phyloP scores from a whole-genome alignment of 1,284 basidiomycete species.

The Cutaneotrichosporon curvatum region DNA sequence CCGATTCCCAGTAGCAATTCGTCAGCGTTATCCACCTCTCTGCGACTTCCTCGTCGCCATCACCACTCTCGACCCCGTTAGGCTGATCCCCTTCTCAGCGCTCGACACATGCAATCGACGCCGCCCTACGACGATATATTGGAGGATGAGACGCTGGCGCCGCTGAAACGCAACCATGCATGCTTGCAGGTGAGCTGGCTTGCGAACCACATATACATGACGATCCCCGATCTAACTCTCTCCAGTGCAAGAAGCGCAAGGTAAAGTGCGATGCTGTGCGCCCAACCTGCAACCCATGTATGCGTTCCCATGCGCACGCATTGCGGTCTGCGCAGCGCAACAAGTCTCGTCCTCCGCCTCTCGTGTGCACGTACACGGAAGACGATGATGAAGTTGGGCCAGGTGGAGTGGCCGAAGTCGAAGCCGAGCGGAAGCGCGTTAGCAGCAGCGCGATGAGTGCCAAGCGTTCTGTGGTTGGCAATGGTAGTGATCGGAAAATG shows the following conservation, averaged over 20 bases:
- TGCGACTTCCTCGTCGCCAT: not conserved
- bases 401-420: not conserved
- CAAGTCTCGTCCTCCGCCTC: constrained; percentile 21
- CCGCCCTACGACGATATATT: constrained; percentile 27
- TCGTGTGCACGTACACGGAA: constrained; percentile 34
- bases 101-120: constrained; percentile 16
- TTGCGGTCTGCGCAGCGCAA: constrained; percentile 36
- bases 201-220: no score
- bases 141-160: constrained; percentile 37
- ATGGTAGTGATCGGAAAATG: constrained; percentile 5
- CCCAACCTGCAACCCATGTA: constrained; percentile 38
- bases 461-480: constrained; percentile 11
- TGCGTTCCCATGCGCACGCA: constrained; percentile 41
- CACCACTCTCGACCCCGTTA: no score
- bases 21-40: no score
- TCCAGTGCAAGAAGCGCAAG: constrained; percentile 42
- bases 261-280: constrained; percentile 39
- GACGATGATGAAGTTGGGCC: constrained; percentile 6
- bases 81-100: not conserved
- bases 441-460: not conserved
- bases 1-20: no score
- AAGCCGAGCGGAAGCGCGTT: constrained; percentile 9
- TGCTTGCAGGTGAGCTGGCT: constrained; percentile 24
- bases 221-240: not conserved
- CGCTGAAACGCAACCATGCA: constrained; percentile 41